Evolutionary conservation across 306 rosid species (phyloP).

Genomic region (Betula pendula): DNA sequence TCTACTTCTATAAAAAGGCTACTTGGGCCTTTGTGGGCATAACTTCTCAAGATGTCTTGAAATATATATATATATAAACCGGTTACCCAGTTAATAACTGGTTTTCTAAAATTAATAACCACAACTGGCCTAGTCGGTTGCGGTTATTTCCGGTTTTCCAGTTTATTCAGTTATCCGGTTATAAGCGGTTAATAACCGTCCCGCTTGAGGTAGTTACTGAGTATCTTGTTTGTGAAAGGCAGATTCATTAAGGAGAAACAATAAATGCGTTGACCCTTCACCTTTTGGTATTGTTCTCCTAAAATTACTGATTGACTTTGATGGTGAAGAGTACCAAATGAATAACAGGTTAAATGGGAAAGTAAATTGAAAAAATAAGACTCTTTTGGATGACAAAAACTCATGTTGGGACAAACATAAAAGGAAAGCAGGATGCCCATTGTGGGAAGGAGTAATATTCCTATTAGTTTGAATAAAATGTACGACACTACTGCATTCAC

Average conservation of each 20-base stretch:
- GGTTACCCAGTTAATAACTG: no score
- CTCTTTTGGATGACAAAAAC: not conserved
- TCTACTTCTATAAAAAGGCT: no score
- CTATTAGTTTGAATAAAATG: not conserved
- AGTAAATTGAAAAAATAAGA: not conserved
- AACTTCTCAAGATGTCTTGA: no score
- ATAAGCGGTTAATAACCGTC: no score
- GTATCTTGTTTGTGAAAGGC: not conserved
- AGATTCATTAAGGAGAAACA: not conserved
- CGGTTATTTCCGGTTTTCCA: no score
- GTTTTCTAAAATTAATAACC: no score
- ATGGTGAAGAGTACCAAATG: not conserved
- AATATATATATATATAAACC: no score
- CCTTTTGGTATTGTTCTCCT: not conserved
- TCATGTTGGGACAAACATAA: not conserved
- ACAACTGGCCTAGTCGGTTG: no score
- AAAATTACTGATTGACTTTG: not conserved
- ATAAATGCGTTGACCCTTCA: not conserved
- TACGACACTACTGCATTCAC: not conserved
- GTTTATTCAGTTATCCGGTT: no score
- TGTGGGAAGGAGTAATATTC: not conserved
- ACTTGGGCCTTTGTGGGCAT: no score
- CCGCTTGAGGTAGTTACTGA: no score
- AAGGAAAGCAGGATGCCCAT: not conserved
- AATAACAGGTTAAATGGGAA: not conserved